Conservation (phyloP, 2,329 filamentous ascomycete genomes). For the Atkinsonella hypoxylon region DNA sequence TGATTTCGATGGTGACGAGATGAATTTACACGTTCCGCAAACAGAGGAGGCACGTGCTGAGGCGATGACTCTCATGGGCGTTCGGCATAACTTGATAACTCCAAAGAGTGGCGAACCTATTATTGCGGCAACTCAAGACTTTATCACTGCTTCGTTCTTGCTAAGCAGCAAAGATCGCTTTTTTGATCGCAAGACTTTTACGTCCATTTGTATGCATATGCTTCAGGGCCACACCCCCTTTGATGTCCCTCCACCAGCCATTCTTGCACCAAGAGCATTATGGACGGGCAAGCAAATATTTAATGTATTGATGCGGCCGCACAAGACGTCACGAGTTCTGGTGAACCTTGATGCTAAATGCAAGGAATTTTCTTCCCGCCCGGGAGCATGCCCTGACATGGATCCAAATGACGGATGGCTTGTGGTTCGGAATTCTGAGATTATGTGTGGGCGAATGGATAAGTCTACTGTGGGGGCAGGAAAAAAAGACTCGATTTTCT, state of each 20-base stretch:
- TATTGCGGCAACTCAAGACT: constrained; percentile 98
- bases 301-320: constrained; percentile 81
- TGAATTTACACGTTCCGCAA: constrained; percentile 97
- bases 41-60: constrained; percentile 94
- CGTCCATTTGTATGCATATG: constrained; percentile 89
- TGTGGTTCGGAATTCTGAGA: constrained; percentile 87
- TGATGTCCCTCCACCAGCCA: constrained; percentile 75
- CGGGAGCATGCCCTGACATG: constrained; percentile 52
- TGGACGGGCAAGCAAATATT: constrained; percentile 99
- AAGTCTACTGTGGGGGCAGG: constrained; percentile 94
- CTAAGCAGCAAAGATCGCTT: constrained; percentile 89
- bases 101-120: constrained; percentile 97
- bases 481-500: constrained; percentile 97
- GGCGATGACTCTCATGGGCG: constrained; percentile 92
- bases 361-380: constrained; percentile 58
- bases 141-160: constrained; percentile 89
- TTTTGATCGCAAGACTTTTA: constrained; percentile 78
- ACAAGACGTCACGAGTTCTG: constrained; percentile 66
- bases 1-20: constrained; percentile 97
- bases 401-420: constrained; percentile 83
- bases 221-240: constrained; percentile 66
- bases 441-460: constrained; percentile 97
- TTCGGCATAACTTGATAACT: constrained; percentile 90
- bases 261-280: constrained; percentile 71
- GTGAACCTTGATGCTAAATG: constrained; percentile 93